These are phyloP conservation scores for Seiridium unicorne DNA, from an alignment of 2,329 filamentous ascomycete genomes.

Conservation along the genomic window DNA sequence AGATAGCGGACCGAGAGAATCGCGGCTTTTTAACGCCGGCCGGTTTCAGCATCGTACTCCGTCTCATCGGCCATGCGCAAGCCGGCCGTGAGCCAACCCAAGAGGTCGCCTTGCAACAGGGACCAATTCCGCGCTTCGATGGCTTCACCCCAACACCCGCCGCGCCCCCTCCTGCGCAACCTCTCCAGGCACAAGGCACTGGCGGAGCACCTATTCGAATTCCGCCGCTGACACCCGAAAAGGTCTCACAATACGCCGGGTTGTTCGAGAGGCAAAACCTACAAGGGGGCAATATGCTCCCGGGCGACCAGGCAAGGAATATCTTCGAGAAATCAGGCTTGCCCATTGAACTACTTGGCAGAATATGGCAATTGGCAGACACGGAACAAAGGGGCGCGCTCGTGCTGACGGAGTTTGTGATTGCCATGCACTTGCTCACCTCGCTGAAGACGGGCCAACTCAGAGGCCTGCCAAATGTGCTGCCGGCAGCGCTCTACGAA, in stretches of 20 bases:
- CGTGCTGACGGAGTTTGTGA: conserved; percentile 88
- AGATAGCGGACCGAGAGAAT: conserved; percentile 97
- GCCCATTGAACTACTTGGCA: conserved; percentile 86
- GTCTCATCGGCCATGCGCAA: conserved; percentile 95
- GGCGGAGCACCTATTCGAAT: conserved; percentile 75
- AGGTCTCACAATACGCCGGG: conserved; percentile 83
- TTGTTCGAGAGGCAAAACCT: conserved; percentile 88
- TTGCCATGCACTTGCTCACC: conserved; percentile 95
- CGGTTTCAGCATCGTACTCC: conserved; percentile 88
- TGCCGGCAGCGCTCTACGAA: conserved; percentile 87
- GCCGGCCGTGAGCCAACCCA: conserved; percentile 77
- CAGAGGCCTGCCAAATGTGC: conserved; percentile 72
- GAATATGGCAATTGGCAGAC: conserved; percentile 94
- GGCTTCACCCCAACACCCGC: conserved; percentile 53
- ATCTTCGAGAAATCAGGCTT: conserved; percentile 94
- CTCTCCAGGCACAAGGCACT: conserved; percentile 55
- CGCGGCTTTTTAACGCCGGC: conserved; percentile 87
- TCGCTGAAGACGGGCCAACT: conserved; percentile 85
- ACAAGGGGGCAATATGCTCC: conserved; percentile 68
- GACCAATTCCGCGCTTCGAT: conserved; percentile 90
- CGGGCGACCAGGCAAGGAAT: conserved; percentile 82
- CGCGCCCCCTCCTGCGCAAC: conserved; percentile 43
- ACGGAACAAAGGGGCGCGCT: conserved; percentile 88
- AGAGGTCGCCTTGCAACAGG: conserved; percentile 80
- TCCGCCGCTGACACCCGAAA: conserved; percentile 82